Conservation (phyloP, 2,329 filamentous ascomycete genomes). For the Colletotrichum agaves region DNA sequence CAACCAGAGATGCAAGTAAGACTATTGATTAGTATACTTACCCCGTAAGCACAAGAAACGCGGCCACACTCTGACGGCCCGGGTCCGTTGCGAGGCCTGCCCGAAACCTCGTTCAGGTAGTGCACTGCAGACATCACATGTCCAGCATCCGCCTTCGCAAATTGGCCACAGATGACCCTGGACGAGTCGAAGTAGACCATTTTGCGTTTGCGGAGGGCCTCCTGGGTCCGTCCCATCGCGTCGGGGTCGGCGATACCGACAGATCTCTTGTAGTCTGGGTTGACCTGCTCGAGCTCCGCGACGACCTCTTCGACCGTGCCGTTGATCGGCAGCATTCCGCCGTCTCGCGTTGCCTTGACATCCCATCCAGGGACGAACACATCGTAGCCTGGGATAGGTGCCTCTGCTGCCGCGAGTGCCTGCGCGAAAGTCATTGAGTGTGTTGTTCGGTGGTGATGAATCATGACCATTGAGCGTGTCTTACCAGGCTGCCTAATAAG, state of each 20-base stretch:
- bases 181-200: not conserved
- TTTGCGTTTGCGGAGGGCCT: not conserved
- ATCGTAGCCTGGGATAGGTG: not conserved
- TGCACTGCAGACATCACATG: not conserved
- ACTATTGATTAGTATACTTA: not conserved
- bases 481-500: too few species aligned
- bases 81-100: not conserved
- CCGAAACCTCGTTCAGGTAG: not conserved
- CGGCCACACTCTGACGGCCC: not conserved
- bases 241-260: not conserved
- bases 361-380: constrained; percentile 33
- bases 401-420: not conserved
- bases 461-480: too few species aligned
- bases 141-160: not conserved
- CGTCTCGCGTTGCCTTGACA: constrained; percentile 35
- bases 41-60: constrained; percentile 3
- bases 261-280: not conserved
- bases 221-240: not conserved
- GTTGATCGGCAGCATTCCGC: not conserved
- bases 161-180: not conserved
- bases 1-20: not conserved
- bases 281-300: not conserved
- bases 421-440: not conserved
- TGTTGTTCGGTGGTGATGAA: too few species aligned
- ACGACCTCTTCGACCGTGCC: constrained; percentile 20